A percentile compares a stretch with the other conserved stretches of the same genome.
These are phyloP conservation scores for Vigna angularis DNA, from an alignment of 306 rosid genomes.

Conservation along the genomic window DNA sequence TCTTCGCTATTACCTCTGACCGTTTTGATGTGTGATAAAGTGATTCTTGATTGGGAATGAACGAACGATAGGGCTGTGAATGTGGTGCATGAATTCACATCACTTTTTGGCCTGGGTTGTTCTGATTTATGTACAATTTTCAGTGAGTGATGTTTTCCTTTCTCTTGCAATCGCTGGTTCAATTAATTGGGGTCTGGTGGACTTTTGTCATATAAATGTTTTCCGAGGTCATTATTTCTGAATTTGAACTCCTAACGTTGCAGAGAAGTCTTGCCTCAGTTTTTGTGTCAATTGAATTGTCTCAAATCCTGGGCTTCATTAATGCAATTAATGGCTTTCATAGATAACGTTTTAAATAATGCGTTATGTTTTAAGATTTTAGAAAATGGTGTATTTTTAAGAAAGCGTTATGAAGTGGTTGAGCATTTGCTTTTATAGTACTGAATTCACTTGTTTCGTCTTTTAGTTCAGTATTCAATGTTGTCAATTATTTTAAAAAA, in stretches of 20 bases:
- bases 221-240: not conserved
- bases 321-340: not conserved
- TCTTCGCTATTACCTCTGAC: slow-evolving; percentile 22
- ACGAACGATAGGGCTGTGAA: slow-evolving; percentile 16
- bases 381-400: too few relatives aligned
- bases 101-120: not conserved
- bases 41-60: slow-evolving; percentile 22
- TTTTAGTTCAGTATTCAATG: too few relatives aligned
- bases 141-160: not conserved
- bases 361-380: too few relatives aligned
- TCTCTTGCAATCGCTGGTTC: not conserved
- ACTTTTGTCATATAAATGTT: not conserved
- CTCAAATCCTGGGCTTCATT: not conserved
- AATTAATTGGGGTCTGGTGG: not conserved
- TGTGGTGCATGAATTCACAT: not conserved
- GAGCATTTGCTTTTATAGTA: too few relatives aligned
- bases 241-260: not conserved
- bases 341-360: too few relatives aligned
- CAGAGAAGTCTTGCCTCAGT: not conserved
- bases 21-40: slow-evolving; percentile 13
- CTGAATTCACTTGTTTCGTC: too few relatives aligned
- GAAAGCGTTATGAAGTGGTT: too few relatives aligned
- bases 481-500: too few relatives aligned
- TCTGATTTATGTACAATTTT: not conserved
- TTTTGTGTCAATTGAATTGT: not conserved